Percentiles rank a stretch among this genome's conserved stretches.
Evolutionary conservation across 1,284 basidiomycete species (phyloP).

Genomic region (Fomitopsis schrenkii): DNA sequence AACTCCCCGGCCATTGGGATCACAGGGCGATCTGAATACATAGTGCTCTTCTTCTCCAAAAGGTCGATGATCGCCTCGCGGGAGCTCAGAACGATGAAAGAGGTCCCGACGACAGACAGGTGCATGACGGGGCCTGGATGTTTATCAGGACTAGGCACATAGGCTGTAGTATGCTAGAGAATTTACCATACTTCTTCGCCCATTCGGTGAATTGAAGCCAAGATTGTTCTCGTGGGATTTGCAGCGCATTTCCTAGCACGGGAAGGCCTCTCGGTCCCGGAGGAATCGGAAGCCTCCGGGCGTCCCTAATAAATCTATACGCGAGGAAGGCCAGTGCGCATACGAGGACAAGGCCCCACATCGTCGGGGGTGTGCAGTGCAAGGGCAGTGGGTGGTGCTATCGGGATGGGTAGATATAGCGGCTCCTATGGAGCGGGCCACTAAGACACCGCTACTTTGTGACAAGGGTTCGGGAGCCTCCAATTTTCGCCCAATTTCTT

Average conservation of each 20-base stretch:
- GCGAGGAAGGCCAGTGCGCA: neutral
- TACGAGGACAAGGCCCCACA: neutral
- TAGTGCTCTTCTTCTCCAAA: slow-evolving; percentile 2
- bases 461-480: too few species aligned
- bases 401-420: too few species aligned
- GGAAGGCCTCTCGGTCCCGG: slow-evolving; percentile 2
- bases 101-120: neutral
- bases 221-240: neutral
- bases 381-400: too few species aligned
- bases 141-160: too few species aligned
- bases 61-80: neutral
- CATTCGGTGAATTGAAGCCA: slow-evolving; percentile 1
- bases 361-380: neutral
- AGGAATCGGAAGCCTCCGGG: neutral
- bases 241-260: neutral
- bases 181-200: slow-evolving; percentile 3
- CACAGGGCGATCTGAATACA: slow-evolving; percentile 6
- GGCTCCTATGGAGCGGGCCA: too few species aligned
- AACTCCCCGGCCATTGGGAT: neutral
- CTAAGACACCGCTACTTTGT: too few species aligned
- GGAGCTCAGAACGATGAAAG: slow-evolving; percentile 3
- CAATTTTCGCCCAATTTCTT: too few species aligned
- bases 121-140: slow-evolving; percentile 3
- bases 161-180: too few species aligned
- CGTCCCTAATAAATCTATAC: neutral